phyloP scores from a whole-genome alignment of 2,329 filamentous ascomycete genomes.

The Xylaria sp. region DNA sequence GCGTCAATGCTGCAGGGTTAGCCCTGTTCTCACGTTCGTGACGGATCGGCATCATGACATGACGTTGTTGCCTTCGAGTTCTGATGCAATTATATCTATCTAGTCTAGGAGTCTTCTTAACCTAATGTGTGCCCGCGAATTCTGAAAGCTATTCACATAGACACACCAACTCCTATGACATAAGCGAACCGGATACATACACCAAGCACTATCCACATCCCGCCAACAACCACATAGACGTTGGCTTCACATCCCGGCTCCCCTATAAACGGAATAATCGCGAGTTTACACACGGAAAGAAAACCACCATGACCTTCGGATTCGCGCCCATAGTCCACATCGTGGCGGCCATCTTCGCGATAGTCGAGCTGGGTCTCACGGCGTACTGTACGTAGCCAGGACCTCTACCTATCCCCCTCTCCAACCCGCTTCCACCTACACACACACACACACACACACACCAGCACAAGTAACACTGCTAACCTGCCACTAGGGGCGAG shows the following conservation, averaged over 20 bases:
- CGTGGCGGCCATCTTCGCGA: constrained; percentile 68
- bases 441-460: background rate
- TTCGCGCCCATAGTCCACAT: constrained; percentile 69
- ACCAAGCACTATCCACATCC: too few relatives aligned
- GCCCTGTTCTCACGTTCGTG: background rate
- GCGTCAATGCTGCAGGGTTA: background rate
- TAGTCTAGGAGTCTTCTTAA: too few relatives aligned
- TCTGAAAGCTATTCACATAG: too few relatives aligned
- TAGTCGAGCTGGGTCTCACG: constrained; percentile 77
- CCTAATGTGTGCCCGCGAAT: background rate
- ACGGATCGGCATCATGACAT: constrained; percentile 16
- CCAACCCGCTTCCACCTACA: too few relatives aligned
- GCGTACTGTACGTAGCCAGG: constrained; percentile 71
- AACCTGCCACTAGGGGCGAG: constrained; percentile 55
- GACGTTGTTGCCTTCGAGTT: constrained; percentile 3
- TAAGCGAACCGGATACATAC: too few relatives aligned
- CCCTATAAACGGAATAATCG: background rate
- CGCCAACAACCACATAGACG: too few relatives aligned
- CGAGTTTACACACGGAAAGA: background rate
- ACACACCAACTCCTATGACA: too few relatives aligned
- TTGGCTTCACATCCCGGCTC: background rate
- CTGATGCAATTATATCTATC: background rate
- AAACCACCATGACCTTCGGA: constrained; percentile 54
- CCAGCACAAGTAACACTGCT: background rate
- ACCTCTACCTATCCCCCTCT: too few relatives aligned